phyloP scores from a whole-genome alignment of 352 stramenopile genomes.

The Globisporangium paroecandrum region DNA sequence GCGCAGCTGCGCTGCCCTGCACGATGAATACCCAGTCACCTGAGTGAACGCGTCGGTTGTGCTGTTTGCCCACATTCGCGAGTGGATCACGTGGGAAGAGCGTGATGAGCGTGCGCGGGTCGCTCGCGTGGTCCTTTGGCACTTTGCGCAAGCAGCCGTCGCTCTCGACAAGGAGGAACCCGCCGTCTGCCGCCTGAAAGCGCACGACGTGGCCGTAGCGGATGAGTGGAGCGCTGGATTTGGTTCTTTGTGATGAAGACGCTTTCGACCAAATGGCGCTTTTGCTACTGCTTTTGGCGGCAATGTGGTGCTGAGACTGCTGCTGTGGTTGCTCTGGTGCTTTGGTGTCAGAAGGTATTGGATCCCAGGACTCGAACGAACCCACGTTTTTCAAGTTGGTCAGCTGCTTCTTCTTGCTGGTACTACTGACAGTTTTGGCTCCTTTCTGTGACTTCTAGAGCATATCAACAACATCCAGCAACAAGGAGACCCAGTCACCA shows the following conservation, averaged over 20 bases:
- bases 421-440: neutral
- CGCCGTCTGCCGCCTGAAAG: constrained; percentile 34
- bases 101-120: constrained; percentile 35
- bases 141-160: constrained; percentile 36
- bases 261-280: neutral
- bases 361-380: neutral
- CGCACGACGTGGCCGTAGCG: constrained; percentile 34
- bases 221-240: constrained; percentile 12
- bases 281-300: neutral
- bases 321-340: neutral
- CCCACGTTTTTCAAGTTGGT: neutral
- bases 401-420: constrained; percentile 3
- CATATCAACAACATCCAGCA: neutral
- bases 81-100: constrained; percentile 36
- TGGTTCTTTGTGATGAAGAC: neutral
- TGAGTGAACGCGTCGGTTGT: constrained; percentile 16
- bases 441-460: constrained; percentile 6
- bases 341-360: neutral
- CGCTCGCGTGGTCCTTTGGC: constrained; percentile 14
- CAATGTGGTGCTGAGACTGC: neutral
- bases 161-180: constrained; percentile 35
- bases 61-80: constrained; percentile 14
- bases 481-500: neutral
- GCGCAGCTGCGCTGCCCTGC: constrained; percentile 19
- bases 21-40: constrained; percentile 34